Evolutionary conservation across 1,284 basidiomycete genomes (phyloP).

Genomic region (Rhodofomes roseus): DNA sequence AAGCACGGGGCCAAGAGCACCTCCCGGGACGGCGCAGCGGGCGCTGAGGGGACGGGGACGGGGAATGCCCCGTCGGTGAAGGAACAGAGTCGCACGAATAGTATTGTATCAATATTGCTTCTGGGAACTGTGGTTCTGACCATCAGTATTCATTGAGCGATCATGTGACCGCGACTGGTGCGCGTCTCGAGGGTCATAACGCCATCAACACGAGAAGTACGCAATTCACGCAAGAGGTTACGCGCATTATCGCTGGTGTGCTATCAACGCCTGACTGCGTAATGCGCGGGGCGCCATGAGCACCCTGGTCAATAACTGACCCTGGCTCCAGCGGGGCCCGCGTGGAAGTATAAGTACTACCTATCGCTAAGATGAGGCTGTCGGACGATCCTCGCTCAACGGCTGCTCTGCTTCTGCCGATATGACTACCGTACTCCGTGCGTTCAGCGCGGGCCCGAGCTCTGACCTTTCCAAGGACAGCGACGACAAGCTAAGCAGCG

Average conservation of each 20-base stretch:
- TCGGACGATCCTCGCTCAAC: not conserved
- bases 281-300: constrained; percentile 7
- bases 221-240: constrained; percentile 25
- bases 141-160: not conserved
- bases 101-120: constrained; percentile 22
- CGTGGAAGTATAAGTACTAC: not conserved
- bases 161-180: constrained; percentile 9
- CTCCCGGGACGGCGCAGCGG: constrained; percentile 79
- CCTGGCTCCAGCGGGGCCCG: not conserved
- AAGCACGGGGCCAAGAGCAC: constrained; percentile 78
- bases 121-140: not conserved
- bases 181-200: constrained; percentile 16
- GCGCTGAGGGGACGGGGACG: constrained; percentile 82
- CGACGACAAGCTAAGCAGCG: constrained; percentile 13
- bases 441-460: not conserved
- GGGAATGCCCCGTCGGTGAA: constrained; percentile 65
- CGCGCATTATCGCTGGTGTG: constrained; percentile 9
- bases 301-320: too few species aligned
- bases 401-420: not conserved
- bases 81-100: constrained; percentile 14
- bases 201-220: constrained; percentile 22
- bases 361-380: too few species aligned
- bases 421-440: constrained; percentile 4
- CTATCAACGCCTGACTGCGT: not conserved
- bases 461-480: constrained; percentile 1